phyloP scores from a whole-genome alignment of 2,329 filamentous ascomycete genomes.

The Penicillium polonicum region DNA sequence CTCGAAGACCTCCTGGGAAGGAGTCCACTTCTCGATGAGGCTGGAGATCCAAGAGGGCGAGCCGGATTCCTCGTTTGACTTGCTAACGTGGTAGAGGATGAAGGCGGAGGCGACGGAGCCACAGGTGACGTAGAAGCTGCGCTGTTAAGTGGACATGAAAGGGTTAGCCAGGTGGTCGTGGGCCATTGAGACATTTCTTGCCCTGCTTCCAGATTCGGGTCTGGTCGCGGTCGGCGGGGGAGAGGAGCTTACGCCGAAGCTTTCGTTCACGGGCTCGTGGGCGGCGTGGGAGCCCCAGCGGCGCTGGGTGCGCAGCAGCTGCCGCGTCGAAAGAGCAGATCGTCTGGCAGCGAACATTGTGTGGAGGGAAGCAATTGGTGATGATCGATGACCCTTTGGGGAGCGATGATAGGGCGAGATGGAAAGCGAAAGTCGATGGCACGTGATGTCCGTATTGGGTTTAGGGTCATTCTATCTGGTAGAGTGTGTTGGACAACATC shows the following conservation, averaged over 20 bases:
- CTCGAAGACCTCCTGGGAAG: conserved; percentile 54
- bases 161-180: conserved; percentile 18
- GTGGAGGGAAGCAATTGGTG: conserved; percentile 32
- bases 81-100: conserved; percentile 44
- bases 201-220: conserved; percentile 10
- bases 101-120: conserved; percentile 45
- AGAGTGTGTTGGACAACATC: background rate
- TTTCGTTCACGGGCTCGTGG: conserved; percentile 47
- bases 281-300: conserved; percentile 46
- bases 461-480: conserved; percentile 11
- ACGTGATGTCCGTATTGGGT: conserved; percentile 22
- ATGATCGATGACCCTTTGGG: conserved; percentile 34
- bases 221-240: conserved; percentile 13
- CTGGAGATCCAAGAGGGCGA: conserved; percentile 42
- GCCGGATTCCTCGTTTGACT: conserved; percentile 39
- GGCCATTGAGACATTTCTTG: conserved; percentile 10
- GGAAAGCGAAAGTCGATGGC: conserved; percentile 19
- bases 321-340: conserved; percentile 39
- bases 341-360: conserved; percentile 45
- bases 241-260: conserved; percentile 45
- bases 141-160: conserved; percentile 33
- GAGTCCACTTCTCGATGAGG: conserved; percentile 57
- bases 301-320: conserved; percentile 43
- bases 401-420: conserved; percentile 26
- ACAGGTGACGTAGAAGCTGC: conserved; percentile 48